These are phyloP conservation scores for Apophysomyces variabilis DNA, from an alignment of 371 early-diverging fungal genomes.

Conservation along the genomic window DNA sequence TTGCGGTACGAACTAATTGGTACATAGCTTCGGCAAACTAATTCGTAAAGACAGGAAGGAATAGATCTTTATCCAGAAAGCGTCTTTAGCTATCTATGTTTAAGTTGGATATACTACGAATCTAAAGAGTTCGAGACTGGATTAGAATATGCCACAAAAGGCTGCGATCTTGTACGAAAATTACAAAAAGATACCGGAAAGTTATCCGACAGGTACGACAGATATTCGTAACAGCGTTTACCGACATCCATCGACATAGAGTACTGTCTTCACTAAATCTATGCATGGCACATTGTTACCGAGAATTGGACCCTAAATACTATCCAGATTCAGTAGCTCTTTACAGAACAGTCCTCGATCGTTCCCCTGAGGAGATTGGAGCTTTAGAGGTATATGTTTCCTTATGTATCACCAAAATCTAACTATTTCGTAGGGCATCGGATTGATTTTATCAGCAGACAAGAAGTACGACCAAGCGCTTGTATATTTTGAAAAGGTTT, in stretches of 20 bases:
- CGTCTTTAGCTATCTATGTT: slow-evolving; percentile 56
- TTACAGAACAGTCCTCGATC: slow-evolving; percentile 58
- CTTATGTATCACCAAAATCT: not conserved
- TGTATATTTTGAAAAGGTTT: slow-evolving; percentile 54
- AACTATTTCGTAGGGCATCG: slow-evolving; percentile 33
- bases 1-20: slow-evolving; percentile 25
- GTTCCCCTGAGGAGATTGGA: slow-evolving; percentile 46
- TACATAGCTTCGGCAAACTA: not conserved
- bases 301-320: slow-evolving; percentile 56
- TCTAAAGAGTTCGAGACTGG: slow-evolving; percentile 62
- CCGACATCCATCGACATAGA: slow-evolving; percentile 23
- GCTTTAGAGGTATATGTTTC: slow-evolving; percentile 52
- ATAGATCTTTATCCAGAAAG: slow-evolving; percentile 49
- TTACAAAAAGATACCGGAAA: slow-evolving; percentile 38
- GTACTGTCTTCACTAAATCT: slow-evolving; percentile 61
- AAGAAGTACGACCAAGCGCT: slow-evolving; percentile 60
- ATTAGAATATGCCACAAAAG: slow-evolving; percentile 63
- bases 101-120: slow-evolving; percentile 60
- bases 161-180: slow-evolving; percentile 48
- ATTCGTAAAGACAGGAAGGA: slow-evolving; percentile 41
- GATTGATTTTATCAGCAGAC: slow-evolving; percentile 39
- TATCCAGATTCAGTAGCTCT: slow-evolving; percentile 53
- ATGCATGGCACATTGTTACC: slow-evolving; percentile 69
- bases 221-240: not conserved
- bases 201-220: slow-evolving; percentile 42